Evolutionary conservation across 2,329 filamentous ascomycete species (phyloP).

Genomic region (Calycina herbarum): DNA sequence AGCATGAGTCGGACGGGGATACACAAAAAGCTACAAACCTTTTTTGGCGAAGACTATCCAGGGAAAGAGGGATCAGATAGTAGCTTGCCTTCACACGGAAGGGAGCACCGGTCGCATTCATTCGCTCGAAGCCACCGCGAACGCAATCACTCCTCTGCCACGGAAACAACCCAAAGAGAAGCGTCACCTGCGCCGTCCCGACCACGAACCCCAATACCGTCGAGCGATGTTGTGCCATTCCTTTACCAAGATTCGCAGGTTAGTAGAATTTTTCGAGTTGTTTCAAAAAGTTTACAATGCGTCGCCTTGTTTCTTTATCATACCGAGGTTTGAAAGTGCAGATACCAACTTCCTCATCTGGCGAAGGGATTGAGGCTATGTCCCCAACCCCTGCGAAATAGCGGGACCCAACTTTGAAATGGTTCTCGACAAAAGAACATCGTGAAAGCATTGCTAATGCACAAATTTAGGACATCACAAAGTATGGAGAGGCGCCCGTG

Average conservation of each 20-base stretch:
- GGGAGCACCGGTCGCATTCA: constrained; percentile 63
- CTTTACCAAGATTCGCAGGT: constrained; percentile 85
- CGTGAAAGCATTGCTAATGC: constrained; percentile 13
- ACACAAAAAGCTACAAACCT: constrained; percentile 81
- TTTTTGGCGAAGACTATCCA: constrained; percentile 89
- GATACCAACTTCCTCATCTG: constrained; percentile 12
- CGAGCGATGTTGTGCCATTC: constrained; percentile 96
- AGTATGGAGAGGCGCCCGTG: constrained; percentile 76
- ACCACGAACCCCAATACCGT: constrained; percentile 81
- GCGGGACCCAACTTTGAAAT: constrained; percentile 6
- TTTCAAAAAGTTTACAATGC: background rate
- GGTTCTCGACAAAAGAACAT: constrained; percentile 1
- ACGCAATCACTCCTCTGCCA: constrained; percentile 77
- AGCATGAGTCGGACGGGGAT: constrained; percentile 69
- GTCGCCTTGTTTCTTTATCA: constrained; percentile 5
- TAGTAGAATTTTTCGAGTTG: constrained; percentile 40
- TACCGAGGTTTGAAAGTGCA: constrained; percentile 9
- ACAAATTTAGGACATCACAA: constrained; percentile 63
- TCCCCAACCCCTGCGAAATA: constrained; percentile 11
- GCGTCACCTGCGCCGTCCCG: constrained; percentile 74
- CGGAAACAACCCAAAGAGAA: constrained; percentile 62
- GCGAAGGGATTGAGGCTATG: constrained; percentile 15
- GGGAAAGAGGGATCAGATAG: constrained; percentile 73
- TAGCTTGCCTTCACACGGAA: constrained; percentile 55
- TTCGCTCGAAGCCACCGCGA: constrained; percentile 62